Base-by-base conservation (phyloP, 371 early-diverging fungal genomes). In the Saksenaea oblongispora region DNA sequence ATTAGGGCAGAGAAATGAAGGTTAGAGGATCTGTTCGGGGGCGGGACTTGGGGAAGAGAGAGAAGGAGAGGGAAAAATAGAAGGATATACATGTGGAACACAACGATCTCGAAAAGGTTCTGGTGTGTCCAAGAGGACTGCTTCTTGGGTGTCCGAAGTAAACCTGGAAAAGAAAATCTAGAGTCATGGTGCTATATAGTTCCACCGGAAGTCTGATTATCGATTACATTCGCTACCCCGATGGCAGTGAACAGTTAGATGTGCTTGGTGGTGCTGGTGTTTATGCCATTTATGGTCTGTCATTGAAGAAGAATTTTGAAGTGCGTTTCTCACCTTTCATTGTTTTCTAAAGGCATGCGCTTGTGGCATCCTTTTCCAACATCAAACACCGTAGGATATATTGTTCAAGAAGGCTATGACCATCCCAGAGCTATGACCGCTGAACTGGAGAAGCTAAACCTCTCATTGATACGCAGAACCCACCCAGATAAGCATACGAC, bases 181-280 rank as follows among this genome's bases (percentile, higher is more conserved):
- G n/a, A n/a, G n/a, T n/a, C n/a, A n/a, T n/a, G n/a, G n/a, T n/a
- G n/a, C n/a, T 17, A 5, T 41, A 41, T 14, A 36, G 39, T 13
- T 82, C 82, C 5, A 58, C 79, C 9, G 83, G 80, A 1, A 69
- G 74, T 42, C 72, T 83, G 44, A 83, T 80, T 34, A 78, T 83
- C 31, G 83, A 83, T 56, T 79, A 80, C 47, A 80, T 83, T 57
- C 41, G 59, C 11, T 83, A 70, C 59, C 56, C 56, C 22, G 71
- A 83, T 70, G 79, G 79, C 1, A 66, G 61, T 10, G 58, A 67
- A 42, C 58, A 71, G 24, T 39, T 31, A 1, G 42, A 77, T 65
- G 62, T 83, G 11, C 56, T 80, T 15, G 83, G 83, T 18, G 83
- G 83, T 17, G 83, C 70, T 10, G 83, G 83, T 36, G 69, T 80